Conservation (phyloP, 805 yeast species). For the Starmerella bombi region DNA sequence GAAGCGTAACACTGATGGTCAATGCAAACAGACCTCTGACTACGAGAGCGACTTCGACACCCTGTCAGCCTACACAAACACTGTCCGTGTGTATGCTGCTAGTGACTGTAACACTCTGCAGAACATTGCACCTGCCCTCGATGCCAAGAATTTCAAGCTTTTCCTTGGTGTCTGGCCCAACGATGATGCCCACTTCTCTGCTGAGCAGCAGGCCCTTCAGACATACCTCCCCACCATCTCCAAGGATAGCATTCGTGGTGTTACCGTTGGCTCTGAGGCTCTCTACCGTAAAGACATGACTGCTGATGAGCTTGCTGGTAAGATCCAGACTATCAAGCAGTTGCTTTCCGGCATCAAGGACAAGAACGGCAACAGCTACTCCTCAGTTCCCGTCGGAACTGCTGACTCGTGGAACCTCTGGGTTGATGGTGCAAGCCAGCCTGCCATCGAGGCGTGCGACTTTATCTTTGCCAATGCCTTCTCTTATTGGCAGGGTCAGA, state of each 20-base stretch:
- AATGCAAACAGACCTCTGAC: conserved; percentile 63
- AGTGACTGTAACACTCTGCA: conserved; percentile 88
- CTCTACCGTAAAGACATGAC: conserved; percentile 80
- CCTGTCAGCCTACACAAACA: conserved; percentile 45
- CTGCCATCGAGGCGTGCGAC: conserved; percentile 72
- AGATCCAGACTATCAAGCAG: conserved; percentile 49
- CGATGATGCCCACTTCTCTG: conserved; percentile 61
- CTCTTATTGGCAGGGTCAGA: conserved; percentile 98
- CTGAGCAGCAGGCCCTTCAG: conserved; percentile 60
- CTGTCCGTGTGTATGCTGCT: conserved; percentile 77
- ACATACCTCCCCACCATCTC: conserved; percentile 58
- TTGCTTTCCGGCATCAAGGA: conserved; percentile 52
- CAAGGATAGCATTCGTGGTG: conserved; percentile 48
- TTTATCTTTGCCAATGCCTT: conserved; percentile 86
- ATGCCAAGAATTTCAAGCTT: conserved; percentile 57
- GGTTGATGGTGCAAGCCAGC: conserved; percentile 60
- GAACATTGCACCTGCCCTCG: conserved; percentile 76
- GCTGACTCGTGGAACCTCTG: conserved; percentile 93
- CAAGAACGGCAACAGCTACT: conserved; percentile 66
- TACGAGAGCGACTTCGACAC: conserved; percentile 53
- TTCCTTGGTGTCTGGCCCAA: conserved; percentile 91
- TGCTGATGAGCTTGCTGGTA: conserved; percentile 56
- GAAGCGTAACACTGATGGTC: conserved; percentile 48
- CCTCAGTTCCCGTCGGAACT: conserved; percentile 67
- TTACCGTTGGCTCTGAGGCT: conserved; percentile 92